Percentiles rank a stretch among this genome's conserved stretches.
phyloP scores from a whole-genome alignment of 192 early-diverging fungal species.

The Mortierella hygrophila region DNA sequence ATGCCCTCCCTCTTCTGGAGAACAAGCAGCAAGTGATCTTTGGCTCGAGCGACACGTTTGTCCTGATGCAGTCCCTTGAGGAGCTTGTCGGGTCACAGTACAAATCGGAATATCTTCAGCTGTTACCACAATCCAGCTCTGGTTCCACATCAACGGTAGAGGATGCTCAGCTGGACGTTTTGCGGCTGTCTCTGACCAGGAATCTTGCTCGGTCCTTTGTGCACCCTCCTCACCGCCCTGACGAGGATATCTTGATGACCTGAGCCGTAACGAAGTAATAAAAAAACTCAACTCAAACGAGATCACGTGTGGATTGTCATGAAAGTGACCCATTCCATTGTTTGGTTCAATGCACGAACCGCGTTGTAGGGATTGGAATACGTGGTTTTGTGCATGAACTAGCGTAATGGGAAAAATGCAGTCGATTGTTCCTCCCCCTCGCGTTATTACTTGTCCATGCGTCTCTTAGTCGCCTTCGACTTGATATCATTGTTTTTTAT shows the following conservation, averaged over 20 bases:
- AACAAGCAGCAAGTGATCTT: conserved; percentile 68
- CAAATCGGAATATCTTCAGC: conserved; percentile 43
- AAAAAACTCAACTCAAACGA: not conserved
- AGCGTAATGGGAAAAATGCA: not conserved
- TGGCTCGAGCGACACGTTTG: conserved; percentile 66
- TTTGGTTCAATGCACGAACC: not conserved
- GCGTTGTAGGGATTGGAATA: conserved; percentile 11
- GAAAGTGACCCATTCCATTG: not conserved
- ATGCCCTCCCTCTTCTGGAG: conserved; percentile 73
- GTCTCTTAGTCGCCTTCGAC: not conserved
- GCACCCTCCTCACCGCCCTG: conserved; percentile 17
- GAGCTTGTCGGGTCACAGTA: conserved; percentile 54
- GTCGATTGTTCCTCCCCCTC: not conserved
- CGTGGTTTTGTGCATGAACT: not conserved
- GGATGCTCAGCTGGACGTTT: conserved; percentile 24
- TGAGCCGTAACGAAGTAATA: not conserved
- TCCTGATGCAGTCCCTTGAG: conserved; percentile 77
- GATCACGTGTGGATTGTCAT: not conserved
- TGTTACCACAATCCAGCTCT: conserved; percentile 23
- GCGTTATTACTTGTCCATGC: not conserved
- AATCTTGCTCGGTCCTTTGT: conserved; percentile 45
- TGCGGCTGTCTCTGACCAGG: conserved; percentile 38
- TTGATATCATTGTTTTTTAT: not conserved
- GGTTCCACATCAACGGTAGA: conserved; percentile 6
- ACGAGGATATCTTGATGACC: not conserved